These are phyloP conservation scores for Limonium bicolor DNA, from an alignment of 148 eudicot species.

Conservation along the genomic window DNA sequence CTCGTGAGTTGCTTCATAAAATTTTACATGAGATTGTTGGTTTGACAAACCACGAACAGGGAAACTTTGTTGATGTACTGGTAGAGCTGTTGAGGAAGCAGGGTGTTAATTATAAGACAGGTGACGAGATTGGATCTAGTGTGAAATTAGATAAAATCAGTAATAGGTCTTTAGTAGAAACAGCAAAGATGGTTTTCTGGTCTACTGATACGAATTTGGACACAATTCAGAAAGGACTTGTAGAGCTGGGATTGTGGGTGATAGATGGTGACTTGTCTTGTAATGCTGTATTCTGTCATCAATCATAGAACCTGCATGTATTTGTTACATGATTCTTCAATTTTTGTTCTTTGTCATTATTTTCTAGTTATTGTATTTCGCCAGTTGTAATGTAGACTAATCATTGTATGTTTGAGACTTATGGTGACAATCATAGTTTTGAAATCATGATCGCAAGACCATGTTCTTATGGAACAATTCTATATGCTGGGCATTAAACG, in stretches of 20 bases:
- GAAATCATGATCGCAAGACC: no score
- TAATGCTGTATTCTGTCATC: conserved; percentile 64
- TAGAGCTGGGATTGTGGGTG: conserved; percentile 45
- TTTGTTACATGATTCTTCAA: neutral
- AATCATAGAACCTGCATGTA: conserved; percentile 13
- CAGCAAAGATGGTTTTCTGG: conserved; percentile 42
- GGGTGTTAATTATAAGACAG: conserved; percentile 15
- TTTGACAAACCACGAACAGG: conserved; percentile 5
- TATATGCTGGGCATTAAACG: no score
- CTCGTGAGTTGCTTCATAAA: conserved; percentile 31
- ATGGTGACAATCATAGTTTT: no score
- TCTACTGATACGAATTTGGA: conserved; percentile 24
- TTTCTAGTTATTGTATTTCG: no score
- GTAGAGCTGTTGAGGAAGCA: conserved; percentile 22
- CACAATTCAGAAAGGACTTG: conserved; percentile 30
- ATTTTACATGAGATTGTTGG: conserved; percentile 18
- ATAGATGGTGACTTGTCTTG: conserved; percentile 62
- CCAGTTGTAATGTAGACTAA: no score
- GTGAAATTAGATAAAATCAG: conserved; percentile 15
- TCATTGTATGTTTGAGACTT: no score
- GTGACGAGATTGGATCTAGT: conserved; percentile 27
- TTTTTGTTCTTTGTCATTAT: no score
- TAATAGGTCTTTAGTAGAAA: conserved; percentile 17
- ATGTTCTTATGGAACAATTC: no score
- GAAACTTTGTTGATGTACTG: conserved; percentile 20